These are phyloP conservation scores for Fabrea salina DNA, from an alignment of 169 alveolate species.

Conservation along the genomic window DNA sequence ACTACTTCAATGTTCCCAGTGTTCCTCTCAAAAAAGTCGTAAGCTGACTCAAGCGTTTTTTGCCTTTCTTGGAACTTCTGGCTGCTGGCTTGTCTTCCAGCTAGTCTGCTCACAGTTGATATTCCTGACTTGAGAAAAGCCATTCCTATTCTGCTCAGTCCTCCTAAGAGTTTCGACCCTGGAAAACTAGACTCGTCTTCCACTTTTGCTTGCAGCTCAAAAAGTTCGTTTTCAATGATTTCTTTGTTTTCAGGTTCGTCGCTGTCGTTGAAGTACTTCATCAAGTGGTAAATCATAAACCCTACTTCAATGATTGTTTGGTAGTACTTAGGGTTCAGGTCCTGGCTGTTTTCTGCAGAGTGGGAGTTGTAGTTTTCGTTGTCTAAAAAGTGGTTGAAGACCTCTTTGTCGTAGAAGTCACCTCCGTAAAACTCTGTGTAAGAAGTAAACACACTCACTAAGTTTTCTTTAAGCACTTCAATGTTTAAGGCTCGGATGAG, in stretches of 20 bases:
- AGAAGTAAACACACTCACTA: background rate
- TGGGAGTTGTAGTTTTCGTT: background rate
- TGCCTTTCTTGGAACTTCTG: background rate
- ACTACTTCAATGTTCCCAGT: conserved; percentile 33
- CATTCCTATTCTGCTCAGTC: background rate
- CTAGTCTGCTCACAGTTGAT: background rate
- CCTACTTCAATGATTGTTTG: conserved; percentile 4
- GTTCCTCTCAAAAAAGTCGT: conserved; percentile 5
- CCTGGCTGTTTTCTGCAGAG: conserved; percentile 3
- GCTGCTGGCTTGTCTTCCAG: background rate
- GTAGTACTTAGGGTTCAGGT: background rate
- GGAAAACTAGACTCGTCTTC: background rate
- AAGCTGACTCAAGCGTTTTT: conserved; percentile 15
- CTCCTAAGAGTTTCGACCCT: background rate
- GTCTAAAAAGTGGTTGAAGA: background rate
- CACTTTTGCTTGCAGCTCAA: background rate
- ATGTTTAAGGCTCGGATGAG: conserved; percentile 2
- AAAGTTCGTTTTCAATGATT: background rate
- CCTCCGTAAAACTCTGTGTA: background rate
- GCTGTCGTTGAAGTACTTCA: background rate
- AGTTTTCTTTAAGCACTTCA: conserved; percentile 23
- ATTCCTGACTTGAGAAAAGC: conserved; percentile 5
- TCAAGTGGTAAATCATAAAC: background rate
- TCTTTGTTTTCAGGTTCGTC: conserved; percentile 27
- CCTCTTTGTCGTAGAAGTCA: background rate